phyloP scores from a whole-genome alignment of 176 grass and related monocot genomes.

The Alloteropsis semialata region DNA sequence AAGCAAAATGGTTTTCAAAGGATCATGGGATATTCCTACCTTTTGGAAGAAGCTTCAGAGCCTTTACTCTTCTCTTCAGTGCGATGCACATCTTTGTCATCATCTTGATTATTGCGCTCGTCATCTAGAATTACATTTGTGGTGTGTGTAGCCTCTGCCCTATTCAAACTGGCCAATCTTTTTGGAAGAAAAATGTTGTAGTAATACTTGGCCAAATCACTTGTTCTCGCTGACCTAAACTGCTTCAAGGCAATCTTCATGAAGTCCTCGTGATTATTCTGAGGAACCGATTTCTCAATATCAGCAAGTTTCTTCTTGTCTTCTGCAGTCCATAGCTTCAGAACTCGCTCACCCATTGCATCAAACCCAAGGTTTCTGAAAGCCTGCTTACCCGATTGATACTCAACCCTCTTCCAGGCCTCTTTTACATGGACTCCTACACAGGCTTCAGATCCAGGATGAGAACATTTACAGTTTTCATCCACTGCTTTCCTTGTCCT shows the following conservation, averaged over 20 bases:
- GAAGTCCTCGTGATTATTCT: slow-evolving; percentile 27
- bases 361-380: slow-evolving; percentile 42
- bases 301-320: slow-evolving; percentile 32
- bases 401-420: slow-evolving; percentile 30
- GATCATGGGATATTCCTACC: slow-evolving; percentile 12
- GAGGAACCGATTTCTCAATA: slow-evolving; percentile 33
- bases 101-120: neutral
- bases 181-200: slow-evolving; percentile 55
- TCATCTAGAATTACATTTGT: slow-evolving; percentile 2
- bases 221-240: slow-evolving; percentile 14
- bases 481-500: slow-evolving; percentile 3
- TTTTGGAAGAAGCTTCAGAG: slow-evolving; percentile 5
- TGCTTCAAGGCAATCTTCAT: slow-evolving; percentile 32
- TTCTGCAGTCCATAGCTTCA: slow-evolving; percentile 30
- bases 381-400: slow-evolving; percentile 30
- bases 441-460: slow-evolving; percentile 45
- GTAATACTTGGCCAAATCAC: slow-evolving; percentile 24
- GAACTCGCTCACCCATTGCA: slow-evolving; percentile 44
- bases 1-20: slow-evolving; percentile 7
- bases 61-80: slow-evolving; percentile 7
- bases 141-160: slow-evolving; percentile 9
- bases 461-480: slow-evolving; percentile 33
- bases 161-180: slow-evolving; percentile 39
- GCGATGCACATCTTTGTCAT: neutral
- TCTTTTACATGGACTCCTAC: slow-evolving; percentile 19